phyloP scores from a whole-genome alignment of 805 yeast species.

The Ogataea henricii region DNA sequence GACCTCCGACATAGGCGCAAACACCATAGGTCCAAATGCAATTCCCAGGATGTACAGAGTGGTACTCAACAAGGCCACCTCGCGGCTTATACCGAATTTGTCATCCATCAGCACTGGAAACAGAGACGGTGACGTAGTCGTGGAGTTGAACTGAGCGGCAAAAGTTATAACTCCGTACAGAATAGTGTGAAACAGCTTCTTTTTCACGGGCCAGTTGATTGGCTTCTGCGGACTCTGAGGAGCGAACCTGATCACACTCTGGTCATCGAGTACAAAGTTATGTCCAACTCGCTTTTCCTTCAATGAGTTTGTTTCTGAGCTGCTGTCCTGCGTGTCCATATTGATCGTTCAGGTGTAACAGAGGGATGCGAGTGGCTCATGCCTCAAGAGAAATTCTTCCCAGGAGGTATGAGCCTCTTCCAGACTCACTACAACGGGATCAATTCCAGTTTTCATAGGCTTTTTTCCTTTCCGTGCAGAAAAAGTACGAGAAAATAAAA shows the following conservation, averaged over 20 bases:
- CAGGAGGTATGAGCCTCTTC: too few relatives aligned
- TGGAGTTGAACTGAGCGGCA: constrained; percentile 52
- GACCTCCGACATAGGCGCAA: constrained; percentile 61
- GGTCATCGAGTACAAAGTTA: neutral
- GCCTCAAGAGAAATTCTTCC: neutral
- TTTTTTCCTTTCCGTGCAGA: neutral
- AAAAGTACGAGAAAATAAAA: neutral
- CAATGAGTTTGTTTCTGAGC: neutral
- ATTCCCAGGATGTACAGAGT: constrained; percentile 65
- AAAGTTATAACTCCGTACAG: constrained; percentile 42
- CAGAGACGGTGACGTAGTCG: constrained; percentile 45
- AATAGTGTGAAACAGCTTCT: constrained; percentile 41
- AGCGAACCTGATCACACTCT: constrained; percentile 3
- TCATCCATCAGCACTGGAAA: constrained; percentile 26
- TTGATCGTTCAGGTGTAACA: neutral
- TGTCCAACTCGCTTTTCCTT: neutral
- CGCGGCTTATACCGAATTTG: constrained; percentile 44
- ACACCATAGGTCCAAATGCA: constrained; percentile 66
- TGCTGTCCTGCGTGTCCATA: neutral
- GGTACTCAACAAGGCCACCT: constrained; percentile 53
- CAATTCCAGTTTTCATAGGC: neutral
- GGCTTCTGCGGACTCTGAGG: constrained; percentile 30
- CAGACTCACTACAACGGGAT: neutral
- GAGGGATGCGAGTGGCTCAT: neutral
- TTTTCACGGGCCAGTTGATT: constrained; percentile 38